phyloP scores from a whole-genome alignment of 2,329 filamentous ascomycete genomes.

The Alternaria atra region DNA sequence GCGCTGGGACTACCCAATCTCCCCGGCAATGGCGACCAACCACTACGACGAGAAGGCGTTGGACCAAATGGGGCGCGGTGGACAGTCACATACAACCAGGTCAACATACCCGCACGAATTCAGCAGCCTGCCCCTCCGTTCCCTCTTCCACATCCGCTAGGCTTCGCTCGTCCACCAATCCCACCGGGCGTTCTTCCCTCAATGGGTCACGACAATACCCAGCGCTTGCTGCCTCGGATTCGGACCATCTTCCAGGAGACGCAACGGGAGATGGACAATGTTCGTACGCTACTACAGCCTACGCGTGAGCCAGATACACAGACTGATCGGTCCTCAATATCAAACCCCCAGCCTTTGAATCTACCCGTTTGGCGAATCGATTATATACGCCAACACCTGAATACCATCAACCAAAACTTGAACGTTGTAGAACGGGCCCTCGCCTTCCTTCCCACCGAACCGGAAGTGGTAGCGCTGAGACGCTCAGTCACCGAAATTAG shows the following conservation, averaged over 20 bases:
- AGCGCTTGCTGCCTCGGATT: slow-evolving; percentile 34
- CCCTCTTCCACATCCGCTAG: slow-evolving; percentile 32
- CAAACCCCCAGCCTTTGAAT: neutral
- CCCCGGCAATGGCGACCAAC: slow-evolving; percentile 47
- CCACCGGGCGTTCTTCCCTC: slow-evolving; percentile 23
- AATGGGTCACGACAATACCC: slow-evolving; percentile 16
- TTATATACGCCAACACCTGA: slow-evolving; percentile 38
- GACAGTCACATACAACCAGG: slow-evolving; percentile 62
- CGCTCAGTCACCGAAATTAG: slow-evolving; percentile 40
- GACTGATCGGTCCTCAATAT: neutral
- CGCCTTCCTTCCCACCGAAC: slow-evolving; percentile 37
- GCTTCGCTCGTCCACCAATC: slow-evolving; percentile 28
- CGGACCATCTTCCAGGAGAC: slow-evolving; percentile 36
- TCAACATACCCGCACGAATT: slow-evolving; percentile 34
- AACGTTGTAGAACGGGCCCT: slow-evolving; percentile 41
- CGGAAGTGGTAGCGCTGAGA: slow-evolving; percentile 42
- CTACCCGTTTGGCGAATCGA: slow-evolving; percentile 43
- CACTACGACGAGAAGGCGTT: slow-evolving; percentile 60
- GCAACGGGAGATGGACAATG: slow-evolving; percentile 45
- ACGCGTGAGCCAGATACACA: slow-evolving; percentile 8
- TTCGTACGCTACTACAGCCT: slow-evolving; percentile 33
- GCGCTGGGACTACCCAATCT: slow-evolving; percentile 17
- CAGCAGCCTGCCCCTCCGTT: slow-evolving; percentile 28
- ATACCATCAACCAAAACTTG: slow-evolving; percentile 34
- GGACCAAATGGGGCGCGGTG: slow-evolving; percentile 63